These are phyloP conservation scores for Cytospora piceae DNA, from an alignment of 2,329 filamentous ascomycete genomes.

Conservation along the genomic window DNA sequence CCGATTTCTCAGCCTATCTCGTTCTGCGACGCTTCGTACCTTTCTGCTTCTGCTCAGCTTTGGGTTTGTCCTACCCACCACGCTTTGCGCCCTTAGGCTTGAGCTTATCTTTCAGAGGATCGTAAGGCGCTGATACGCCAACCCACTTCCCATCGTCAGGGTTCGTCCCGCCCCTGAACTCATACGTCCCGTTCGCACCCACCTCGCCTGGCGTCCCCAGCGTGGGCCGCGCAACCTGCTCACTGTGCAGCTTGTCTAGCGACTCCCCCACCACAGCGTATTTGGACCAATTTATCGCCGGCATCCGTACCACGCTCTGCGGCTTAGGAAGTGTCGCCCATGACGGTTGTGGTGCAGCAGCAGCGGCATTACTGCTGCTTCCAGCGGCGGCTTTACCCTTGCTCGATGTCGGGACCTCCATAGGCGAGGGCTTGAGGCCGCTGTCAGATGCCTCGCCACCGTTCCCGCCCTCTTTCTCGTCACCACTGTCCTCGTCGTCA, in stretches of 20 bases:
- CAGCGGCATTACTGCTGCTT: constrained; percentile 33
- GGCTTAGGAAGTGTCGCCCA: constrained; percentile 74
- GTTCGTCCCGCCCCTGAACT: constrained; percentile 49
- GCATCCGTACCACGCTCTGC: constrained; percentile 83
- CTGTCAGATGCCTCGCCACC: constrained; percentile 15
- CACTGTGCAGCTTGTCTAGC: constrained; percentile 80
- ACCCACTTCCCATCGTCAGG: constrained; percentile 47
- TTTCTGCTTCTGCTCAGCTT: neutral
- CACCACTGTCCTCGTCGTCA: constrained; percentile 39
- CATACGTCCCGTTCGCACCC: constrained; percentile 48
- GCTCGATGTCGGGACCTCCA: constrained; percentile 24
- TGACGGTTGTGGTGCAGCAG: constrained; percentile 34
- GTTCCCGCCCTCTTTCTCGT: constrained; percentile 30
- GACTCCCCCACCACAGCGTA: constrained; percentile 88
- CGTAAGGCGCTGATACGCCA: constrained; percentile 62
- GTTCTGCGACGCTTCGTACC: neutral
- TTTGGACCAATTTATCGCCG: constrained; percentile 91
- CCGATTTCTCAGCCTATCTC: neutral
- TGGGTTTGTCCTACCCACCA: neutral
- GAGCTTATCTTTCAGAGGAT: constrained; percentile 54
- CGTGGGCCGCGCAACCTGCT: constrained; percentile 70
- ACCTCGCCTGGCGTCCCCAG: constrained; percentile 55
- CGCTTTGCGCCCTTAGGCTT: constrained; percentile 37
- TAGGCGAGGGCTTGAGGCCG: constrained; percentile 22
- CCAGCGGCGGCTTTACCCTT: constrained; percentile 30